These are phyloP conservation scores for Aspergillus flavus DNA, from an alignment of 2,329 filamentous ascomycete genomes.

Conservation along the genomic window DNA sequence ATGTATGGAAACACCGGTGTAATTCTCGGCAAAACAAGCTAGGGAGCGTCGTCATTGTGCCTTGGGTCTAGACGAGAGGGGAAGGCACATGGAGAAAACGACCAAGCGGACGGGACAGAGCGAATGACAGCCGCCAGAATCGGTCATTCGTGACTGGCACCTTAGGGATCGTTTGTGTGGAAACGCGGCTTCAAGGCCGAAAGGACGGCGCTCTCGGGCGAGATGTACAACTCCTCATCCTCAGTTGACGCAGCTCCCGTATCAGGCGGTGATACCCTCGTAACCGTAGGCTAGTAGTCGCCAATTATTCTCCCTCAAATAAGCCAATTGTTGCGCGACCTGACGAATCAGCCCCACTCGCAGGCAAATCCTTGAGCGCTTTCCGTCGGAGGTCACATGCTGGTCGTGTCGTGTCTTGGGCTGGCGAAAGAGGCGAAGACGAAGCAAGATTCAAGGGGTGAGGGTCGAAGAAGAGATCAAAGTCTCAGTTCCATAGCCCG, in stretches of 20 bases:
- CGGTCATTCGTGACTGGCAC: not conserved
- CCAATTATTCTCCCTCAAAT: not conserved
- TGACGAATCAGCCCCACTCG: slow-evolving; percentile 27
- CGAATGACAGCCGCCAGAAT: slow-evolving; percentile 5
- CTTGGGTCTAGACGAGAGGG: slow-evolving; percentile 7
- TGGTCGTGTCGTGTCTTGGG: slow-evolving; percentile 6
- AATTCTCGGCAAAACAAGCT: slow-evolving; percentile 21
- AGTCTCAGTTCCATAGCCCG: not conserved
- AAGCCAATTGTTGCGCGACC: slow-evolving; percentile 12
- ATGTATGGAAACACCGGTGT: slow-evolving; percentile 14
- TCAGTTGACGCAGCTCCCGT: not conserved
- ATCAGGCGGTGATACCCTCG: slow-evolving; percentile 11
- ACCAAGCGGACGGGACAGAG: not conserved
- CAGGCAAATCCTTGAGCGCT: slow-evolving; percentile 18
- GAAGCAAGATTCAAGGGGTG: not conserved
- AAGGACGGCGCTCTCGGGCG: slow-evolving; percentile 9
- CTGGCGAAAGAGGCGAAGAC: not conserved
- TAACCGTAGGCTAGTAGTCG: not conserved
- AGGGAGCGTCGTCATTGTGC: slow-evolving; percentile 11
- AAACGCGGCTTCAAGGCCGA: not conserved
- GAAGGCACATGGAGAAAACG: not conserved
- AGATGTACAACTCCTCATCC: not conserved
- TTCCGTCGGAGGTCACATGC: slow-evolving; percentile 26
- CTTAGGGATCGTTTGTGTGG: not conserved
- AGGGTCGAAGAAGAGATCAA: not conserved